phyloP scores from a whole-genome alignment of 768 basidiomycete genomes.

The Flagelloscypha sp. region DNA sequence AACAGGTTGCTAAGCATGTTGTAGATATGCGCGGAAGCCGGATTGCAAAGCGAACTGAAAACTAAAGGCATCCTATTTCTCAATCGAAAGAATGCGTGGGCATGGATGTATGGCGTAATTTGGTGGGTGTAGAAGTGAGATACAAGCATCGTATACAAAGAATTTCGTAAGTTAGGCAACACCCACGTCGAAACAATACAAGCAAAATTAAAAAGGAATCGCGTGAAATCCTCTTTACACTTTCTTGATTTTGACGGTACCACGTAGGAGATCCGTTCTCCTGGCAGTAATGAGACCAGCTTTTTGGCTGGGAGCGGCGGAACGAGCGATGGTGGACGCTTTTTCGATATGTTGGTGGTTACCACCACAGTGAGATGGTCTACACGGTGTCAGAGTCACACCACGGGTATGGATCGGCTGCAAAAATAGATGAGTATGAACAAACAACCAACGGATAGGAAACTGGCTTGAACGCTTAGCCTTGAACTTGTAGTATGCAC shows the following conservation, averaged over 20 bases:
- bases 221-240: too few species aligned
- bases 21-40: too few species aligned
- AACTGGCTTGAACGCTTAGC: constrained; percentile 93
- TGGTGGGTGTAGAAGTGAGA: too few species aligned
- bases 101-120: too few species aligned
- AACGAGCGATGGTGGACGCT: constrained; percentile 93
- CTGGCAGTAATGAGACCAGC: constrained; percentile 96
- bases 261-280: constrained; percentile 96
- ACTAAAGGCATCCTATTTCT: too few species aligned
- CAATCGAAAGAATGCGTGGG: too few species aligned
- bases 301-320: constrained; percentile 98
- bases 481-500: constrained; percentile 93
- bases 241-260: constrained; percentile 98
- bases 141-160: too few species aligned
- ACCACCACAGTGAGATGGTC: constrained; percentile 99
- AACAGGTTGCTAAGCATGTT: too few species aligned
- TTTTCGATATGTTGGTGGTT: constrained; percentile 99
- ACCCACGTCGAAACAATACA: too few species aligned
- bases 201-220: too few species aligned
- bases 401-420: constrained; percentile 98
- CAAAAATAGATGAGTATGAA: constrained; percentile 4
- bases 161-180: too few species aligned
- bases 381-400: constrained; percentile 99
- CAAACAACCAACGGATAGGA: not conserved
- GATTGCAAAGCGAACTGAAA: too few species aligned